phyloP scores from a whole-genome alignment of 1,284 basidiomycete genomes.

The Ganoderma boninense region DNA sequence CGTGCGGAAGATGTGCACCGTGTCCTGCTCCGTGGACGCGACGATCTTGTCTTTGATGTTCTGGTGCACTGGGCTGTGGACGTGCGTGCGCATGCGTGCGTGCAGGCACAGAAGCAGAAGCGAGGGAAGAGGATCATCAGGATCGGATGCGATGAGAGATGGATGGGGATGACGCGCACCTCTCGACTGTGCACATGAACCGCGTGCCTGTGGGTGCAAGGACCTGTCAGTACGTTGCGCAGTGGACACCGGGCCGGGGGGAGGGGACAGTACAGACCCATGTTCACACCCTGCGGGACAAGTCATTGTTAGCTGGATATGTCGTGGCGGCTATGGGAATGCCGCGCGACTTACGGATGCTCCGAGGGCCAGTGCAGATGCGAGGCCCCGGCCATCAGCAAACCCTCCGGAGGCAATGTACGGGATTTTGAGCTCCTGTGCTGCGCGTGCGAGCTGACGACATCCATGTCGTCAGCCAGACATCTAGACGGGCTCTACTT shows the following conservation, averaged over 20 bases:
- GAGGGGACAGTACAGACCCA: slow-evolving; percentile 59
- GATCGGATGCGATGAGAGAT: not conserved
- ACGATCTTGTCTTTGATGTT: slow-evolving; percentile 94
- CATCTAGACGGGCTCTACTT: not conserved
- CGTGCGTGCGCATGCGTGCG: not conserved
- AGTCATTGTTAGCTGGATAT: slow-evolving; percentile 28
- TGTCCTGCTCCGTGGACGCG: slow-evolving; percentile 82
- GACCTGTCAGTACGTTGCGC: slow-evolving; percentile 12
- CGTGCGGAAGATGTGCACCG: slow-evolving; percentile 90
- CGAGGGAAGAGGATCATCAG: not conserved
- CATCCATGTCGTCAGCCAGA: not conserved
- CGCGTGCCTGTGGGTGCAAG: slow-evolving; percentile 65
- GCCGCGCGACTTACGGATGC: slow-evolving; percentile 65
- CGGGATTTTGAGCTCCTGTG: slow-evolving; percentile 85
- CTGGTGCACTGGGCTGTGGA: slow-evolving; percentile 80
- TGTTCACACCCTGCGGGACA: slow-evolving; percentile 74
- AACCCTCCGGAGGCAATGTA: slow-evolving; percentile 92
- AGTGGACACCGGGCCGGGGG: not conserved
- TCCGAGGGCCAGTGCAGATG: slow-evolving; percentile 84
- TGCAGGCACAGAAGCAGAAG: not conserved
- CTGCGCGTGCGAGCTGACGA: slow-evolving; percentile 83
- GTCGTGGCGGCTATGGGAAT: slow-evolving; percentile 10
- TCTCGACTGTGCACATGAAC: slow-evolving; percentile 86
- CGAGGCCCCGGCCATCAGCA: slow-evolving; percentile 85
- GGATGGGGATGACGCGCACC: slow-evolving; percentile 46